phyloP scores from a whole-genome alignment of 441 rosid genomes.

The Cnidoscolus chayamansa region DNA sequence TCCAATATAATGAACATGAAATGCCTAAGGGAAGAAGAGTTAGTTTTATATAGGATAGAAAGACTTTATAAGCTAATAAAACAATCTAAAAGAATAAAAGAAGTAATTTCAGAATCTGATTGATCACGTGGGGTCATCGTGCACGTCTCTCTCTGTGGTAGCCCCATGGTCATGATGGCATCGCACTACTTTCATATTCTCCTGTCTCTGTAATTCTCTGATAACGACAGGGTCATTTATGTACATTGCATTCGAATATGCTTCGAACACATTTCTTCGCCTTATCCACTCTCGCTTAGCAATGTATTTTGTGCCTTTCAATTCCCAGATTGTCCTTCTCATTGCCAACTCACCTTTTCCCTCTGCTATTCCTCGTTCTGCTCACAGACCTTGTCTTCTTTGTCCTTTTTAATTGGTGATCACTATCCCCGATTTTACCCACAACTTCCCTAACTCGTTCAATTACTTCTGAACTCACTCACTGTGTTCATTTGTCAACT shows the following conservation, averaged over 20 bases:
- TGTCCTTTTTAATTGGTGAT: constrained; percentile 8
- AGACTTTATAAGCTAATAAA: too few relatives aligned
- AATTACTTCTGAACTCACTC: constrained; percentile 11
- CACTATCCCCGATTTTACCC: background rate
- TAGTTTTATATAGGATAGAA: too few relatives aligned
- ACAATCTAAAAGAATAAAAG: too few relatives aligned
- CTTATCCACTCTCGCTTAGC: too few relatives aligned
- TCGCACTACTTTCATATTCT: constrained; percentile 42
- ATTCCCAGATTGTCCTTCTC: constrained; percentile 40
- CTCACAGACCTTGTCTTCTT: constrained; percentile 41
- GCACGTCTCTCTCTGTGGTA: background rate
- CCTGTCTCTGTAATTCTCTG: constrained; percentile 36
- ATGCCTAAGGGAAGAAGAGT: too few relatives aligned
- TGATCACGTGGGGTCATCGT: constrained; percentile 31
- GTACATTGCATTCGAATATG: constrained; percentile 27
- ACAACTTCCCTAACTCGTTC: constrained; percentile 14
- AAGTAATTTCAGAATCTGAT: background rate
- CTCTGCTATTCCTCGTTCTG: constrained; percentile 31
- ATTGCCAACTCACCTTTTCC: constrained; percentile 23
- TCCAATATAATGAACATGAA: too few relatives aligned
- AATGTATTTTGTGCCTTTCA: background rate
- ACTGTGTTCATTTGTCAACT: constrained; percentile 23
- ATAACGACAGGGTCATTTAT: constrained; percentile 21
- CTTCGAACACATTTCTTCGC: constrained; percentile 26
- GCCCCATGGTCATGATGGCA: constrained; percentile 20